Conservation (phyloP, 768 basidiomycete species). For the Leccinellum luteum region DNA sequence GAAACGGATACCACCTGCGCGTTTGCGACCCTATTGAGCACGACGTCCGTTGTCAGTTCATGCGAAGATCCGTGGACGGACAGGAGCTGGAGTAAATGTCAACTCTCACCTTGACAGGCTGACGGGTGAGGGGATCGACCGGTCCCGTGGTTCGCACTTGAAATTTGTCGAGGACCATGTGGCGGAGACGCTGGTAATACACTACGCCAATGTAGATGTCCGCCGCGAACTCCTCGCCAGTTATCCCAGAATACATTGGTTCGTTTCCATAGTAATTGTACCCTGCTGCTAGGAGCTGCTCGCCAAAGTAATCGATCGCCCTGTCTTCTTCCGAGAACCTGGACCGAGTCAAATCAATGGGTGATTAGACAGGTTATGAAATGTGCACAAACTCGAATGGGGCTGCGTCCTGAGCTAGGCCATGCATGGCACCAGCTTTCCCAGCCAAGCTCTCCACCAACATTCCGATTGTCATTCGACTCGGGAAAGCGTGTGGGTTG, state of each 20-base stretch:
- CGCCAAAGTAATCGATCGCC: constrained; percentile 96
- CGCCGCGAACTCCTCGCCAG: constrained; percentile 96
- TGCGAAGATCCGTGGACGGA: background rate
- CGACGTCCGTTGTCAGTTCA: background rate
- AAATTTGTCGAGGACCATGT: constrained; percentile 99
- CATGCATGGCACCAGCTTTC: constrained; percentile 99
- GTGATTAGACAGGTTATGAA: background rate
- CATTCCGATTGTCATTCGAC: constrained; percentile 99
- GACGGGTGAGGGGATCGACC: constrained; percentile 91
- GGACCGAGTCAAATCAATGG: constrained; percentile 10
- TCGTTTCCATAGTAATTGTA: constrained; percentile 99
- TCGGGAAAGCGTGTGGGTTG: constrained; percentile 99
- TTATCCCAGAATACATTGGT: constrained; percentile 99
- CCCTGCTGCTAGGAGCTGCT: constrained; percentile 88
- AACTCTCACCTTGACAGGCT: constrained; percentile 85
- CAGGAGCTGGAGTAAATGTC: background rate
- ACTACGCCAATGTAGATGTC: constrained; percentile 99
- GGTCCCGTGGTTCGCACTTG: constrained; percentile 98
- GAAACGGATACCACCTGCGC: constrained; percentile 97
- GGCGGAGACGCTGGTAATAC: constrained; percentile 96
- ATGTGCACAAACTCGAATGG: constrained; percentile 80
- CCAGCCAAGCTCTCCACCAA: constrained; percentile 99
- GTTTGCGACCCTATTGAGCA: constrained; percentile 80
- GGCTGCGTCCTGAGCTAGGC: constrained; percentile 96
- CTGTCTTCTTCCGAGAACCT: constrained; percentile 96